These are phyloP conservation scores for Chytriomyces sp. DNA, from an alignment of 192 early-diverging fungal genomes.

Conservation along the genomic window DNA sequence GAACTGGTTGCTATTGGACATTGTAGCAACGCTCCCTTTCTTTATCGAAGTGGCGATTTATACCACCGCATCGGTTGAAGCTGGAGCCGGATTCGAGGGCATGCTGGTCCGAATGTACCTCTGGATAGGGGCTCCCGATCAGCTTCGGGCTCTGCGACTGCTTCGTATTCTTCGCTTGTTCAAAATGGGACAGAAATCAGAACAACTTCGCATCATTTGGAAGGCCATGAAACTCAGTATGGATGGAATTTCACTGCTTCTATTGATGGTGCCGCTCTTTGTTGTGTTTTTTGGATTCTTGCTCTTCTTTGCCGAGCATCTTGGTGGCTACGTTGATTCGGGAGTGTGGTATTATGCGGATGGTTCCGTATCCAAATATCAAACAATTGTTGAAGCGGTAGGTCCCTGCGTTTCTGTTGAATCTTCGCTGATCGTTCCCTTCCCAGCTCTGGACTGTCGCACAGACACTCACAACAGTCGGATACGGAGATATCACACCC, in stretches of 20 bases:
- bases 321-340: neutral
- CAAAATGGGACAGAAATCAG: slow-evolving; percentile 28
- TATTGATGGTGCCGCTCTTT: slow-evolving; percentile 4
- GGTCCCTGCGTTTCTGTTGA: neutral
- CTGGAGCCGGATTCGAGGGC: neutral
- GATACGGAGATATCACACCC: slow-evolving; percentile 36
- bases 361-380: slow-evolving; percentile 8
- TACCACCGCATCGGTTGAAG: neutral
- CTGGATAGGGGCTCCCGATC: neutral
- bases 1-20: slow-evolving; percentile 15
- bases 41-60: slow-evolving; percentile 2
- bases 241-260: slow-evolving; percentile 23
- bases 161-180: slow-evolving; percentile 25
- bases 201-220: slow-evolving; percentile 9
- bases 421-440: neutral
- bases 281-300: slow-evolving; percentile 19
- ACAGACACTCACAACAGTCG: slow-evolving; percentile 25
- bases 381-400: slow-evolving; percentile 12
- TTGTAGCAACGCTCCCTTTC: slow-evolving; percentile 26
- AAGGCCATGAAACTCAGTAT: slow-evolving; percentile 6
- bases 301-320: slow-evolving; percentile 22
- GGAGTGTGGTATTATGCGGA: slow-evolving; percentile 30
- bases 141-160: slow-evolving; percentile 19
- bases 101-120: neutral
- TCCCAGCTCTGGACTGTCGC: slow-evolving; percentile 2